phyloP scores from a whole-genome alignment of 2,329 filamentous ascomycete species.

The Botrytis medusae region DNA sequence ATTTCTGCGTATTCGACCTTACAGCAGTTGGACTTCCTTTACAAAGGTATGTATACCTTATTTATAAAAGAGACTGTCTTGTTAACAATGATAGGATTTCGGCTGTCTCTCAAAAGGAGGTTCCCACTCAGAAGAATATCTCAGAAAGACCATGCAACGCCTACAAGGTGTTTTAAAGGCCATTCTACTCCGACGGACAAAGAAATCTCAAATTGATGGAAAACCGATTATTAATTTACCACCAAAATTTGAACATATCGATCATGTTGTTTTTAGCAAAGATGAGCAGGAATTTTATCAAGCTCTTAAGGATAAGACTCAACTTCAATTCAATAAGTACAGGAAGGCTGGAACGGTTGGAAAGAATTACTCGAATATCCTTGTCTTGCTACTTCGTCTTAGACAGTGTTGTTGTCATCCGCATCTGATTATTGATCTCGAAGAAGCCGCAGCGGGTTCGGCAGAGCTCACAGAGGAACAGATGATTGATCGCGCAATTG shows the following conservation, averaged over 20 bases:
- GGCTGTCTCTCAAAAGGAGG: constrained; percentile 34
- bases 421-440: constrained; percentile 66
- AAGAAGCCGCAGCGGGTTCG: constrained; percentile 38
- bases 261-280: constrained; percentile 64
- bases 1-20: constrained; percentile 76
- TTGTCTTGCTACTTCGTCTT: constrained; percentile 77
- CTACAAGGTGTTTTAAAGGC: constrained; percentile 76
- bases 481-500: constrained; percentile 61
- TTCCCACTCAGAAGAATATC: constrained; percentile 23
- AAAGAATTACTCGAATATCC: constrained; percentile 73
- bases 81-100: constrained; percentile 32
- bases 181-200: constrained; percentile 79
- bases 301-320: constrained; percentile 64
- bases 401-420: constrained; percentile 80
- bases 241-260: constrained; percentile 59
- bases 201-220: constrained; percentile 75
- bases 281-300: constrained; percentile 66
- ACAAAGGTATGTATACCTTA: constrained; percentile 45
- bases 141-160: constrained; percentile 60
- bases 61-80: constrained; percentile 26
- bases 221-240: constrained; percentile 71
- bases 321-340: constrained; percentile 74
- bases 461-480: constrained; percentile 24
- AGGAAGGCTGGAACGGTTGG: constrained; percentile 66
- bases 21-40: constrained; percentile 65